Base-by-base conservation (phyloP, 1,139 yeast genomes). In the Kodamaea sp. region DNA sequence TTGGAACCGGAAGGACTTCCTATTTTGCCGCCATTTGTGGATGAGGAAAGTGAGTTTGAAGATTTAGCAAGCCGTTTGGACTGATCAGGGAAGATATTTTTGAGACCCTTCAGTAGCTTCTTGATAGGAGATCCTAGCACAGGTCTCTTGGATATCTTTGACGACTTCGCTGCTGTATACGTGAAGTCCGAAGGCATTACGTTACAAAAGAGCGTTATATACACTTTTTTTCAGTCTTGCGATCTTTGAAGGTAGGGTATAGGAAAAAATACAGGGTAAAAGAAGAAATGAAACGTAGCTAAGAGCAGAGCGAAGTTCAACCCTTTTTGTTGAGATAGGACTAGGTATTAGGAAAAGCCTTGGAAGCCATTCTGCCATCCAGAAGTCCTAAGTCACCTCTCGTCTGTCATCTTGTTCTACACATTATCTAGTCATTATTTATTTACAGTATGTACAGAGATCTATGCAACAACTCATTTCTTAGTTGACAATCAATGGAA, bases 111-210 rank as follows among this genome's bases (percentile, higher is more conserved):
- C 45, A 38, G 34, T 41, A 32, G 19, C 43, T 42, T 37, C 46
- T 38, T 41, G 11, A 50, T 41, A 1, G 53, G 50, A n/a, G 50
- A 45, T 6, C 48, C 50, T 10, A 44, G 42, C 2, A 36, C 38
- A 1, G 46, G 36, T 16, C 45, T 47, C 39, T 57, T 63, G 9
- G 55, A 39, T 11, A 69, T 59, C 15, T 55, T 50, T 1, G 75
- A 68, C 25, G 74, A 63, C 39, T 53, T 63, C 4, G 76, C 73
- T 2, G 76, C 75, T 35, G 68, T 65, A 38, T 59, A 69, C 31
- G 64, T 55, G 16, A 66, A 51, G 39, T 55, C 32, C 8, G 38
- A 31, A 22, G 36, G 34, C 39, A 36, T 35, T 18, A 18, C 9
- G 21, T 7, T 18, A 9, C 8, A 9, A 18, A 18, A 16, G 15